These are phyloP conservation scores for Solanum commersonii DNA, from an alignment of 257 asterid species.

Conservation along the genomic window DNA sequence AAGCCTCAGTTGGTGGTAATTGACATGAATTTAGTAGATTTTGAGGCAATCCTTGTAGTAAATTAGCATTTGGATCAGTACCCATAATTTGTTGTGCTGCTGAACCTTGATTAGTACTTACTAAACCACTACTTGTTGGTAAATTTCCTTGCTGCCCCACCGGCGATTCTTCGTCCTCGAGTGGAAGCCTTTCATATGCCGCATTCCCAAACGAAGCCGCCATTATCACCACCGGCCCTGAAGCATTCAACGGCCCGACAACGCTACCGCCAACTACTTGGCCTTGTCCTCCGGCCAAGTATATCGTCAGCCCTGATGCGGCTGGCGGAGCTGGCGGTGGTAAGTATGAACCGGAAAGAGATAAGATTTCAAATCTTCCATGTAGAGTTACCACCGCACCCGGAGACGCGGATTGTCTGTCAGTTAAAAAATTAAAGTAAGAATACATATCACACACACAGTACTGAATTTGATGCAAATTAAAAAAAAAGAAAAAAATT, in stretches of 20 bases:
- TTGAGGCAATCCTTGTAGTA: conserved; percentile 25
- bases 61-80: conserved; percentile 1
- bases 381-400: conserved; percentile 69
- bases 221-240: conserved; percentile 90
- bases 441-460: neutral
- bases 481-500: neutral
- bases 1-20: conserved; percentile 64
- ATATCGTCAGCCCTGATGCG: conserved; percentile 73
- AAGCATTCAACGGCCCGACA: conserved; percentile 68
- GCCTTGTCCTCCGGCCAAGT: conserved; percentile 84
- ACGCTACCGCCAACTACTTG: conserved; percentile 93
- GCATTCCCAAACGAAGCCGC: conserved; percentile 95
- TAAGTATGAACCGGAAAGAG: conserved; percentile 74
- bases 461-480: neutral
- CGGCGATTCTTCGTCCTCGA: conserved; percentile 62
- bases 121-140: neutral
- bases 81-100: conserved; percentile 1
- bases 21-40: conserved; percentile 65
- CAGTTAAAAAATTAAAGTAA: conserved; percentile 3
- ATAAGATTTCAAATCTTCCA: conserved; percentile 78
- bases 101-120: neutral
- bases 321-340: conserved; percentile 95
- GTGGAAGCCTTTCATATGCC: conserved; percentile 83
- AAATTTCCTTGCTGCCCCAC: neutral
- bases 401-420: conserved; percentile 65